Evolutionary conservation across 2,329 filamentous ascomycete genomes (phyloP), one percentile per base, ranked within the genome.

Genomic region (Talaromyces sp.): DNA sequence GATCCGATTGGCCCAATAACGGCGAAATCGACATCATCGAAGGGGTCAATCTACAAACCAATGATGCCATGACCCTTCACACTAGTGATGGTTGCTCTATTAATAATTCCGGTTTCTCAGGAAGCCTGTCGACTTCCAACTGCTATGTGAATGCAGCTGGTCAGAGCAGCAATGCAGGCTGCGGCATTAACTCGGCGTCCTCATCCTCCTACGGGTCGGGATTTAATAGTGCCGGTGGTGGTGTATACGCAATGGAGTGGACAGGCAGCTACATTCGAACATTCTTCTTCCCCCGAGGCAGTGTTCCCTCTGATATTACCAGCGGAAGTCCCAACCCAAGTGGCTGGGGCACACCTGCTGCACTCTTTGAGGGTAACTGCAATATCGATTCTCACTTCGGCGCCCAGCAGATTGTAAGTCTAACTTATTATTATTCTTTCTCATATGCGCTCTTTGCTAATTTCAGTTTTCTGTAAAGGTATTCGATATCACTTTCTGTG

Each of bases 401-500:
- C 23, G 18, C 54, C 9, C 54, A 56, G 14, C 33, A 44, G 27
- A 56, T 56, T 18, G 54, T 56, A 40, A 56, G 54, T 47, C 44
- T 47, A 10, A 1, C 23, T 47, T 47, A 12, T 40, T 14, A 12
- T 23, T 14, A 9, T 27, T 23, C 8, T 47, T 1, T 27, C 7
- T 7, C 33, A 12, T 1, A 3, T 27, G 7, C 72, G 76, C 66
- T 71, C 75, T 56, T 72, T 80, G 16, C 33, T 68, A 70, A 33
- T 67, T 68, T 16, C 80, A 68, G 69, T 69, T 52, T 59, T 73
- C 8, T 73, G 78, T 60, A 72, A 73, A 79, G 57, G 72, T 83
- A 28, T 79, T 84, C 59, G 79, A 84, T 65, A 81, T 77, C 1
- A 82, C 81, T 0, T 84, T 84, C 70, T 85, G 82, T 62, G 82